phyloP scores from a whole-genome alignment of 164 flowering plant genomes.

The Magnolia kwangsiensis region DNA sequence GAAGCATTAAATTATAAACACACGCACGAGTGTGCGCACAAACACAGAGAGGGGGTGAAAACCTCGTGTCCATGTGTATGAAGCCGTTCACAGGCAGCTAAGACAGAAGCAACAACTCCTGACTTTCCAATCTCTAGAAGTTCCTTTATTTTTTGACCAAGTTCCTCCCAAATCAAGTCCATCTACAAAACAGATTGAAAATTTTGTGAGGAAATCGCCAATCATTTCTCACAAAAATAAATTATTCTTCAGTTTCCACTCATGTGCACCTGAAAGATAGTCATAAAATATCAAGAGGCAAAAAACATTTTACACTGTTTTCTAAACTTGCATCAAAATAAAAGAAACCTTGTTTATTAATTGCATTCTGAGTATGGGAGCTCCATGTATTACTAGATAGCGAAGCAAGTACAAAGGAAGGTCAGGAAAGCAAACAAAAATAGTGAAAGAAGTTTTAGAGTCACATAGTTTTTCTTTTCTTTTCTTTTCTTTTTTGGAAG shows the following conservation, averaged over 20 bases:
- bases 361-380: too few relatives aligned
- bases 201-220: background rate
- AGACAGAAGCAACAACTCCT: slow-evolving; percentile 83
- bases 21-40: background rate
- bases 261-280: background rate
- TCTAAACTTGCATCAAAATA: background rate
- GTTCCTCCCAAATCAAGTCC: slow-evolving; percentile 71
- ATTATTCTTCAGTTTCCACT: background rate
- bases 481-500: too few relatives aligned
- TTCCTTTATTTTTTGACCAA: slow-evolving; percentile 64
- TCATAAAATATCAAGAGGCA: background rate
- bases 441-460: too few relatives aligned
- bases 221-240: background rate
- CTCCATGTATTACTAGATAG: too few relatives aligned
- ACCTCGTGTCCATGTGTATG: slow-evolving; percentile 62
- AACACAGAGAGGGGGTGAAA: background rate
- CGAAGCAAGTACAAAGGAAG: too few relatives aligned
- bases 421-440: too few relatives aligned
- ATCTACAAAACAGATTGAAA: slow-evolving; percentile 34
- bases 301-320: background rate
- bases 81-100: slow-evolving; percentile 78
- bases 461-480: too few relatives aligned
- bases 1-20: background rate
- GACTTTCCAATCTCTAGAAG: slow-evolving; percentile 74
- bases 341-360: too few relatives aligned